Evolutionary conservation across 2,329 filamentous ascomycete species (phyloP), one percentile per base, ranked within the genome.

Genomic region (Anthostomella pinea): DNA sequence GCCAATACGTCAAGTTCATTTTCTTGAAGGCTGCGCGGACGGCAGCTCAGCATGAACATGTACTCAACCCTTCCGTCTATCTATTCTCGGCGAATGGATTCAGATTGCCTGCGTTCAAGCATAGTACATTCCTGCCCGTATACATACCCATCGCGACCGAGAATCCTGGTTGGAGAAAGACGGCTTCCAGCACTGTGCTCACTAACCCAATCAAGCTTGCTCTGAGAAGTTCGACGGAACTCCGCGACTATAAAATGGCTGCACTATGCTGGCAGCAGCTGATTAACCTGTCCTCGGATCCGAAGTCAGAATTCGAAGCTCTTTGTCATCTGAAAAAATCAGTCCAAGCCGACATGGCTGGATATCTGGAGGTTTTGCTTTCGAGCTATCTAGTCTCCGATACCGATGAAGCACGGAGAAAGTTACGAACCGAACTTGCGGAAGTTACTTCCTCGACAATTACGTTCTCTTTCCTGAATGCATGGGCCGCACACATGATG

Each of bases 391-490:
- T 26, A 15, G 14, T 26, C 14, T 33, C 31, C 8, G 16, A 16
- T 17, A 15, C 13, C 13, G 31, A 33, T 5, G 13, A 10, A 9
- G 24, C 22, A 10, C 24, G 20, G 16, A 13, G 19, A 22, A 33
- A 24, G 11, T n/a, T 33, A 16, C 24, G 31, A 33, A 14, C 24
- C 14, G 22, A 33, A 19, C 13, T 33, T n/a, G n/a, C n/a, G n/a
- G n/a, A n/a, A n/a, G n/a, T n/a, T n/a, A n/a, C n/a, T n/a, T n/a
- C n/a, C n/a, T n/a, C n/a, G n/a, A n/a, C n/a, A n/a, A n/a, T n/a
- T n/a, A n/a, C n/a, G n/a, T n/a, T n/a, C n/a, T n/a, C n/a, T n/a
- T n/a, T n/a, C n/a, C n/a, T n/a, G n/a, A n/a, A n/a, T n/a, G n/a
- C n/a, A n/a, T n/a, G n/a, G n/a, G n/a, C n/a, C n/a, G n/a, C n/a